Evolutionary conservation across 2,329 filamentous ascomycete genomes (phyloP), one percentile per base, ranked within the genome.

Genomic region (Aureobasidium sp.): DNA sequence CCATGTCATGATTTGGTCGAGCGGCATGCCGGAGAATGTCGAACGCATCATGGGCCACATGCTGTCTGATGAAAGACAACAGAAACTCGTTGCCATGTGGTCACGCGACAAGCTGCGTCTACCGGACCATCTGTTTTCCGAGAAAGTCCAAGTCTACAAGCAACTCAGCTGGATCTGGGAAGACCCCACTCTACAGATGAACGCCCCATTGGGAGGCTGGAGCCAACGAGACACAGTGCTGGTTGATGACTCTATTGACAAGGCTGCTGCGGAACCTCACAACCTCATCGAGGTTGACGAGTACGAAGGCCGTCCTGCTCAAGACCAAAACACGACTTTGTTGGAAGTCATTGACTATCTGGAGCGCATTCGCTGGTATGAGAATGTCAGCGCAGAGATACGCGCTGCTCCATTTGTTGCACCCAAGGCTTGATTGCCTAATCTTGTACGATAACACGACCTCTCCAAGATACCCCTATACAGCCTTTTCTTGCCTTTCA

Each of bases 1-100:
- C 77, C 79, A 80, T 58, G 87, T 96, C 33, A 90, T 91, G 76
- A 84, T 97, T 62, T 99, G 93, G 91, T 96, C 93, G 1, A 96
- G 90, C 7, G 91, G 93, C 0, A 83, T 81, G 22, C 86, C 86
- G 0, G 74, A 81, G 1, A 97, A 94, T 66, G 90, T 96, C 15
- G 66, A 74, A 9, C 76, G 75, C 39, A 89, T 96, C 79, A 84
- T 90, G 64, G 74, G 77, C 2, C 76, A 83, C 53, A 80, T 96
- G 0, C 80, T 96, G 62, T 77, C 79, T 15, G 0, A 72, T 75
- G 0, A 70, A 79, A 12, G 45, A 1, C 80, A 88, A 67, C 78
- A 77, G 35, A 62, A 74, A 0, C 79, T 95, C 19, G 79, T 90
- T 33, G 88, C 86, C 19, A 76, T 87, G 60, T 97, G 92, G 91